phyloP scores from a whole-genome alignment of 208 protist species.

The Trichomonas tenax region DNA sequence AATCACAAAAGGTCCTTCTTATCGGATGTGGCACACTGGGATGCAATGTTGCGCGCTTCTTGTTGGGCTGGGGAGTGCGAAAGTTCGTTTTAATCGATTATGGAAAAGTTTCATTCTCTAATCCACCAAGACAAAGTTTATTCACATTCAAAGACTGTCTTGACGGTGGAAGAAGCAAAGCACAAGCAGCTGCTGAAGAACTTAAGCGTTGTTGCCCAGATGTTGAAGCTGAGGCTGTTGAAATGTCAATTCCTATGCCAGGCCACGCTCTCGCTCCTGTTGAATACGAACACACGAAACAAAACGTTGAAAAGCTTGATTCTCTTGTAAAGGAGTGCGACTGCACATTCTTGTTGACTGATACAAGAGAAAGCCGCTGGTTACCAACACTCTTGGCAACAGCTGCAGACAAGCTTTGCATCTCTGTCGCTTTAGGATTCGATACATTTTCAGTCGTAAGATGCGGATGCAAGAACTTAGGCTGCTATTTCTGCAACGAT shows the following conservation, averaged over 20 bases:
- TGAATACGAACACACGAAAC: constrained; percentile 32
- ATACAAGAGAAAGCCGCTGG: constrained; percentile 70
- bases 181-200: constrained; percentile 60
- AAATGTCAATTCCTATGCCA: constrained; percentile 83
- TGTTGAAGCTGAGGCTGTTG: constrained; percentile 14
- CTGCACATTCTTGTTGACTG: constrained; percentile 85
- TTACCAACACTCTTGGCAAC: constrained; percentile 74
- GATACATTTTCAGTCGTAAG: constrained; percentile 87
- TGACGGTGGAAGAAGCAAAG: constrained; percentile 57
- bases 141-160: constrained; percentile 61
- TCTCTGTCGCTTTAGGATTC: constrained; percentile 77
- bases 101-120: constrained; percentile 76
- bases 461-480: constrained; percentile 64
- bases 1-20: constrained; percentile 51
- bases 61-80: constrained; percentile 72
- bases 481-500: constrained; percentile 92
- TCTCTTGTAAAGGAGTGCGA: constrained; percentile 56
- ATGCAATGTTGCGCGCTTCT: constrained; percentile 80
- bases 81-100: constrained; percentile 83
- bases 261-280: constrained; percentile 57
- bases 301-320: constrained; percentile 43
- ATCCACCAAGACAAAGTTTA: constrained; percentile 72
- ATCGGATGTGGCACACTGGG: constrained; percentile 88
- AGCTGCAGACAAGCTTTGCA: constrained; percentile 51
- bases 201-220: constrained; percentile 66